These are phyloP conservation scores for Picochlorum sp. DNA, from an alignment of 139 green algal genomes.

Conservation along the genomic window DNA sequence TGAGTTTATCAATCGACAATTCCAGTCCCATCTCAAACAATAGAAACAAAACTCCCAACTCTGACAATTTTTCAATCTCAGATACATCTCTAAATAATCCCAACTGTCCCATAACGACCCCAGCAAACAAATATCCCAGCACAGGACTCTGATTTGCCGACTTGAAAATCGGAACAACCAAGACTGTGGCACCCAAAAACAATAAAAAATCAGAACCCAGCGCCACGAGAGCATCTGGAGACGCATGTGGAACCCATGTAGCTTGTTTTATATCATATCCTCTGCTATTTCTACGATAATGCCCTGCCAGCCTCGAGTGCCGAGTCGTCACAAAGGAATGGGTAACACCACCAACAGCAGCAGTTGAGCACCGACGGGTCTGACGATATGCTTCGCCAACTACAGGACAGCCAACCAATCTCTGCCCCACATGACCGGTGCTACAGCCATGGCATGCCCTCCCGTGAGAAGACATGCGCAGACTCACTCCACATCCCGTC, in stretches of 20 bases:
- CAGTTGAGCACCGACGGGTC: no score
- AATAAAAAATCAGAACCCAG: slow-evolving; percentile 78
- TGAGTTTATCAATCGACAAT: slow-evolving; percentile 78
- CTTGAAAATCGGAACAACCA: slow-evolving; percentile 89
- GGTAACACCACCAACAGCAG: no score
- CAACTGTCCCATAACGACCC: slow-evolving; percentile 78
- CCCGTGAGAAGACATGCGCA: no score
- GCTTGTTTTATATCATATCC: no score
- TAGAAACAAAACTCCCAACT: slow-evolving; percentile 94
- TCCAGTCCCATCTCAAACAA: slow-evolving; percentile 98
- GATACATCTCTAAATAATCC: slow-evolving; percentile 80
- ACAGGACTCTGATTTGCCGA: slow-evolving; percentile 73
- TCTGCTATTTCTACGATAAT: no score
- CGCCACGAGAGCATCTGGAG: slow-evolving; percentile 29
- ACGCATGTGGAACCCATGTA: not conserved
- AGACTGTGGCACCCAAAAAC: slow-evolving; percentile 80
- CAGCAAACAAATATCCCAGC: slow-evolving; percentile 83
- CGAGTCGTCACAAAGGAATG: no score
- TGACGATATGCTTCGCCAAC: no score
- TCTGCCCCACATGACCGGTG: no score
- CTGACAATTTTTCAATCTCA: slow-evolving; percentile 79
- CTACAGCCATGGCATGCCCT: no score
- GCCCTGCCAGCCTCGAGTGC: no score
- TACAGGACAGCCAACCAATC: no score
- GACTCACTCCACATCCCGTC: no score